phyloP scores from a whole-genome alignment of 2,329 filamentous ascomycete genomes.

The Aspergillus sclerotialis region DNA sequence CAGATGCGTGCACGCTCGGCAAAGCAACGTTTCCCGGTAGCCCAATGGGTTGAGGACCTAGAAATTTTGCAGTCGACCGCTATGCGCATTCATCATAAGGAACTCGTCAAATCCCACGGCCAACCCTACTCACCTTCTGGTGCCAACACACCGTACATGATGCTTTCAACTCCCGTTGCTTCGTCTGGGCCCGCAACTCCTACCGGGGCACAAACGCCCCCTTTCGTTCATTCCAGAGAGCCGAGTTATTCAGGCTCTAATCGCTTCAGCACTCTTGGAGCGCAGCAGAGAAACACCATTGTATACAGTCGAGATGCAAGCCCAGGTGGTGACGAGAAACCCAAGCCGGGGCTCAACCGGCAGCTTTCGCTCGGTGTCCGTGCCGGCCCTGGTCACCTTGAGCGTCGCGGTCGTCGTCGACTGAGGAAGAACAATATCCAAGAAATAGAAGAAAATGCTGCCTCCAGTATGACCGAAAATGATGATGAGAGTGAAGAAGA shows the following conservation, averaged over 20 bases:
- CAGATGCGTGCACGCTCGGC: constrained; percentile 60
- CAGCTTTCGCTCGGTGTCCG: constrained; percentile 35
- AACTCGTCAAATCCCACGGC: constrained; percentile 22
- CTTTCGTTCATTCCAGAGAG: constrained; percentile 22
- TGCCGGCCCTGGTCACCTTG: constrained; percentile 32
- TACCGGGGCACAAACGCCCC: constrained; percentile 27
- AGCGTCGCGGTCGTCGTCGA: constrained; percentile 22
- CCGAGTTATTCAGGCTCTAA: constrained; percentile 22
- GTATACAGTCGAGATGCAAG: constrained; percentile 33
- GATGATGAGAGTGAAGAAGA: constrained; percentile 33
- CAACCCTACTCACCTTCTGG: constrained; percentile 33
- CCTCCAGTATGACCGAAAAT: constrained; percentile 21
- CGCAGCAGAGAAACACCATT: constrained; percentile 32
- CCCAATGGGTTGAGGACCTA: constrained; percentile 59
- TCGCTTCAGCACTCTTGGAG: constrained; percentile 26
- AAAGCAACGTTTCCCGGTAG: constrained; percentile 60
- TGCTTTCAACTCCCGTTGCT: constrained; percentile 23
- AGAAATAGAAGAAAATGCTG: constrained; percentile 24
- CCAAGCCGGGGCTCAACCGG: constrained; percentile 26
- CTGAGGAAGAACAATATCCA: constrained; percentile 16
- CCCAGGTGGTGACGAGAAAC: constrained; percentile 22
- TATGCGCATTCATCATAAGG: constrained; percentile 51
- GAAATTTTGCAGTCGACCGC: constrained; percentile 55
- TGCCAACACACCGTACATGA: constrained; percentile 36
- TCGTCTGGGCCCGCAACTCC: constrained; percentile 20